Base-by-base conservation (phyloP, 495 filamentous ascomycete species). In the Penicillium samsonianum region DNA sequence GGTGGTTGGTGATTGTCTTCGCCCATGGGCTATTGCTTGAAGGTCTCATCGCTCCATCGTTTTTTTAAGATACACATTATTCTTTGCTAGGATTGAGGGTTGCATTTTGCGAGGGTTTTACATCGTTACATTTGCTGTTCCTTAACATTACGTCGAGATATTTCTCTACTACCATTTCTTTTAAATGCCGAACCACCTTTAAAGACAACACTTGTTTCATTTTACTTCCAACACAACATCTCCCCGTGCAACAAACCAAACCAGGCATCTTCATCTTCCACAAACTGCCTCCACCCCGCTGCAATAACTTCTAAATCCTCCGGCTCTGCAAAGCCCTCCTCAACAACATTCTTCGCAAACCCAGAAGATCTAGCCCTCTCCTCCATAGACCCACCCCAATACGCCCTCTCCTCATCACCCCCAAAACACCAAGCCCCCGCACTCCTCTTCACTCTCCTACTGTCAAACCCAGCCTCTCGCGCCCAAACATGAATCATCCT, bases 241-340 rank as follows among this genome's bases (percentile, higher is more conserved):
- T 86, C 72, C 37, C 80, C 80, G 70, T 81, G 72, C 41, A 83
- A 50, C 25, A 83, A 52, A 22, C 67, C 71, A 68, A 80, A 82
- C 78, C 82, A 84, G 10, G 68, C 80, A 52, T 83, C 75, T 47
- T 78, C 74, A 43, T 71, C 57, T 53, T 72, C 66, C 5, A 73
- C 76, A 72, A 73, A 83, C 33, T 63, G 62, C 55, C 64, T 65
- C 79, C 78, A 84, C 1, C 67, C 74, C 19, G 63, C 47, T 2
- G 72, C 70, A 45, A 81, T 74, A 22, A 41, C 35, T 43, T 74
- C 67, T 53, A 83, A 58, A 26, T 79, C 73, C 41, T 73, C 69
- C 30, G 59, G 40, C 1, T 56, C 74, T 23, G 74, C 70, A 57
- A 69, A 68, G n/a, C 76, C 74, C 26, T 70, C 73, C 30, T 68